These are phyloP conservation scores for Sordariomycetes sp. DNA, from an alignment of 2,329 filamentous ascomycete species.

Conservation along the genomic window DNA sequence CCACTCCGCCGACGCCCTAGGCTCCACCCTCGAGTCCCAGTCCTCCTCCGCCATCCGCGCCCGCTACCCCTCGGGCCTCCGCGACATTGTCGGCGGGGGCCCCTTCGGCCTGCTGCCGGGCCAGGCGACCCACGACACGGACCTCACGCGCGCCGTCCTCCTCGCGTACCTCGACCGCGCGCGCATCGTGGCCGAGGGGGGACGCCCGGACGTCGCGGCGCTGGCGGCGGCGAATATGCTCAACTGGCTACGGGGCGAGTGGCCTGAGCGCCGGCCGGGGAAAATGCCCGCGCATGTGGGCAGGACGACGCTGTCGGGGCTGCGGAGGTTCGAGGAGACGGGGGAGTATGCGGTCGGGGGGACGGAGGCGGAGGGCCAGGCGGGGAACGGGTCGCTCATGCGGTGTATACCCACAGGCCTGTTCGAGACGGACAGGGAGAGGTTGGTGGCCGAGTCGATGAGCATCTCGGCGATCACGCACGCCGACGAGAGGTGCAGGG, in stretches of 20 bases:
- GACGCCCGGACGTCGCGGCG: slow-evolving; percentile 15
- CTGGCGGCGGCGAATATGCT: slow-evolving; percentile 24
- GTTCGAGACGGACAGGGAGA: slow-evolving; percentile 17
- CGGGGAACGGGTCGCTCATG: slow-evolving; percentile 34
- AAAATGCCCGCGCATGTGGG: slow-evolving; percentile 23
- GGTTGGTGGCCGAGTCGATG: slow-evolving; percentile 16
- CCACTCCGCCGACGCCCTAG: slow-evolving; percentile 31
- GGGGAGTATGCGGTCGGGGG: slow-evolving; percentile 13
- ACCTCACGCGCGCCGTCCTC: slow-evolving; percentile 29
- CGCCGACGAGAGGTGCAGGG: slow-evolving; percentile 19
- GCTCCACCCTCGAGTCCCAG: slow-evolving; percentile 29
- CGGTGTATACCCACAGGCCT: slow-evolving; percentile 29
- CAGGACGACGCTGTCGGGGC: slow-evolving; percentile 19
- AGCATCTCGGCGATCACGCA: slow-evolving; percentile 25
- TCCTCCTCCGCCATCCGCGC: slow-evolving; percentile 17
- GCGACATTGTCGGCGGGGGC: slow-evolving; percentile 29
- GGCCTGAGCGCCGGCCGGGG: slow-evolving; percentile 22
- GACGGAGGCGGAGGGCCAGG: slow-evolving; percentile 22
- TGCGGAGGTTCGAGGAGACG: slow-evolving; percentile 14
- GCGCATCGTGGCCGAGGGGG: background rate
- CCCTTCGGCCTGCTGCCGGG: slow-evolving; percentile 25
- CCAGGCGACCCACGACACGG: slow-evolving; percentile 33
- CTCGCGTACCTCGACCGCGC: slow-evolving; percentile 22
- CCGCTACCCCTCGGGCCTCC: slow-evolving; percentile 21
- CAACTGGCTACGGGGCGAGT: slow-evolving; percentile 24